Evolutionary conservation across 208 protist genomes (phyloP), one percentile per base, ranked within the genome.

Genomic region (Polymyxa betae): DNA sequence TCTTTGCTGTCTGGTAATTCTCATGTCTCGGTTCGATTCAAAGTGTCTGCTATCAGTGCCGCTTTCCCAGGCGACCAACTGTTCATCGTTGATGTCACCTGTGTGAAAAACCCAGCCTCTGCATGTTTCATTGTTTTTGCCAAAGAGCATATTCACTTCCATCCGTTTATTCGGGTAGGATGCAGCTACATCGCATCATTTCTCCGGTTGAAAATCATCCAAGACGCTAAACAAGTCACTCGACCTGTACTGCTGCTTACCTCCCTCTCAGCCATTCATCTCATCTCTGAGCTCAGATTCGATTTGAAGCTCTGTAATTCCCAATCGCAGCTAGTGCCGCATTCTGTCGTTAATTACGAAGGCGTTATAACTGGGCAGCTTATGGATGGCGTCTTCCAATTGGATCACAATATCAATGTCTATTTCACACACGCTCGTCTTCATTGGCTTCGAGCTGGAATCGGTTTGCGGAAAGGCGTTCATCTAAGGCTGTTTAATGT

Each of bases 21-120:
- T 60, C 5, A 5, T 60, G 49, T 60, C 12, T 60, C 49, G 49
- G 49, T 82, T 5, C 35, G 16, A 35, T 82, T 82, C n/a, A n/a
- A 20, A 5, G 72, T 82, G 16, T 5, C 72, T 82, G 72, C 72
- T 35, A 20, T 82, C 16, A 82, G 72, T n/a, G 12, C 10, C 16
- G n/a, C 35, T 5, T 82, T 82, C 72, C 5, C 5, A 35, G 5
- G 10, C 16, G 72, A 35, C 5, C 16, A 5, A 5, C 5, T 82
- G 72, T 82, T 82, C 72, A 38, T 82, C 16, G n/a, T 82, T 82
- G 72, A 82, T 38, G 72, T n/a, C 12, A 82, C n/a, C 40, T 82
- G 72, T 35, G n/a, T 5, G 5, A n/a, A 38, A 12, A 43, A 82
- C 72, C 5, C 5, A 38, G 16, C 5, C 12, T 35, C 40, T 5